Conservation (phyloP, 2,329 filamentous ascomycete species). For the Diplodia sapinea region DNA sequence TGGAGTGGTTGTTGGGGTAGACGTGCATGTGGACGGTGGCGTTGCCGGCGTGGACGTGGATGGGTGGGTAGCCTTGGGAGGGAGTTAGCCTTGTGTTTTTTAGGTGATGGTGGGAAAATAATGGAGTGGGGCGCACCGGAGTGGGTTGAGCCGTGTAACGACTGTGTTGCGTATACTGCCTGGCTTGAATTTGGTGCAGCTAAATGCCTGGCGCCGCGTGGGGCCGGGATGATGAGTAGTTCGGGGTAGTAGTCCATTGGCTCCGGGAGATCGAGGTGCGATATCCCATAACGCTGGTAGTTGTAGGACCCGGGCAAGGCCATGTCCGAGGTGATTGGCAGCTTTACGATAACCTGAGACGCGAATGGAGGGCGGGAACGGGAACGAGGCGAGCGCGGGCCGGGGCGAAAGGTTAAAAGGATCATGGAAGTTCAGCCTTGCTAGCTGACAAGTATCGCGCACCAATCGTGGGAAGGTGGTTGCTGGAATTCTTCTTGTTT, state of each 20-base stretch:
- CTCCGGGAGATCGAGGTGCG: not conserved
- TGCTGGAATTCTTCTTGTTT: not conserved
- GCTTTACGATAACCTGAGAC: not conserved
- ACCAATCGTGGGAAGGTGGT: not conserved
- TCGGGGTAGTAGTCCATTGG: not conserved
- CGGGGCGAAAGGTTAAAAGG: not conserved
- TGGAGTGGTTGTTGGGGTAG: not conserved
- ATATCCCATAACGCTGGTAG: not conserved
- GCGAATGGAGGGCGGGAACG: constrained; percentile 4
- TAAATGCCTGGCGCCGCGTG: not conserved
- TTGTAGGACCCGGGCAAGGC: not conserved
- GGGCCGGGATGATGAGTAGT: not conserved
- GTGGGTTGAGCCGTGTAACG: not conserved
- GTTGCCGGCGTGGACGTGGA: constrained; percentile 21
- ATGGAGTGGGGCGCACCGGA: not conserved
- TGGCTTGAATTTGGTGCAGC: not conserved
- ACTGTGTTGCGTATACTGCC: not conserved
- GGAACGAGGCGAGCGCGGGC: not conserved
- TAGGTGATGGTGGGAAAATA: not conserved
- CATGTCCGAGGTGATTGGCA: not conserved
- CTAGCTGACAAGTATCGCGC: not conserved
- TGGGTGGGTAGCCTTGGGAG: not conserved
- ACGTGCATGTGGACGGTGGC: constrained; percentile 16
- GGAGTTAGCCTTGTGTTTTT: not conserved
- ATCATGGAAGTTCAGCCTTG: not conserved